A percentile compares a stretch with the other conserved stretches of the same genome.
phyloP scores from a whole-genome alignment of 371 early-diverging fungal genomes.

The Lichtheimia ornata region DNA sequence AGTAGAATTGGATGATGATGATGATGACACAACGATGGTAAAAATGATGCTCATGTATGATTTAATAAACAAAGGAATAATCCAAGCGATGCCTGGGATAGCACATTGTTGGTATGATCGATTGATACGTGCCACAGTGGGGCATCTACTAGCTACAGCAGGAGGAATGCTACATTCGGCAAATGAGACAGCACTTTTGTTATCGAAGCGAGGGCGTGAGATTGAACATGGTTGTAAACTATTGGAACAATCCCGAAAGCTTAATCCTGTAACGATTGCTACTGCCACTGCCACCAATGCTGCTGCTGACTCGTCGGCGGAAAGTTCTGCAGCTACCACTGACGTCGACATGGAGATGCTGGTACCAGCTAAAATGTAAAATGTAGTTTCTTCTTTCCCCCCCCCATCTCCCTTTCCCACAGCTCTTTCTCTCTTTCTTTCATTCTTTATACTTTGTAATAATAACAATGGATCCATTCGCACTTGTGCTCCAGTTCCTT shows the following conservation, averaged over 20 bases:
- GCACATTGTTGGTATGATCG: conserved; percentile 62
- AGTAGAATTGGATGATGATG: not conserved
- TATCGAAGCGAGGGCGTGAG: conserved; percentile 6
- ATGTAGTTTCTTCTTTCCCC: not conserved
- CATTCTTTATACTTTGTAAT: conserved; percentile 8
- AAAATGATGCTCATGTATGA: not conserved
- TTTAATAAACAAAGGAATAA: conserved; percentile 32
- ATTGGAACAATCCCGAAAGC: not conserved
- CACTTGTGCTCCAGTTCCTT: conserved; percentile 36
- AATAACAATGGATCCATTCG: conserved; percentile 33
- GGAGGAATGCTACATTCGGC: conserved; percentile 59
- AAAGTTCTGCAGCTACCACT: not conserved
- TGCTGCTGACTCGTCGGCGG: not conserved
- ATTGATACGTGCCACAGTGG: conserved; percentile 53
- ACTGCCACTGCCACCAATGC: not conserved
- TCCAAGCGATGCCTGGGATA: conserved; percentile 56
- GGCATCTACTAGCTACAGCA: conserved; percentile 47
- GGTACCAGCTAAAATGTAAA: not conserved
- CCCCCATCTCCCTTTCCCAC: too few relatives aligned
- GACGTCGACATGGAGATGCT: not conserved
- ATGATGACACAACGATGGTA: conserved; percentile 7
- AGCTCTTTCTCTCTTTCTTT: conserved; percentile 5
- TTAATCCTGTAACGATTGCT: not conserved
- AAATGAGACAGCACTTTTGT: conserved; percentile 28
- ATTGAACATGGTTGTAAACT: conserved; percentile 4